Evolutionary conservation across 495 filamentous ascomycete species (phyloP).

Genomic region (Usnea hakonensis): DNA sequence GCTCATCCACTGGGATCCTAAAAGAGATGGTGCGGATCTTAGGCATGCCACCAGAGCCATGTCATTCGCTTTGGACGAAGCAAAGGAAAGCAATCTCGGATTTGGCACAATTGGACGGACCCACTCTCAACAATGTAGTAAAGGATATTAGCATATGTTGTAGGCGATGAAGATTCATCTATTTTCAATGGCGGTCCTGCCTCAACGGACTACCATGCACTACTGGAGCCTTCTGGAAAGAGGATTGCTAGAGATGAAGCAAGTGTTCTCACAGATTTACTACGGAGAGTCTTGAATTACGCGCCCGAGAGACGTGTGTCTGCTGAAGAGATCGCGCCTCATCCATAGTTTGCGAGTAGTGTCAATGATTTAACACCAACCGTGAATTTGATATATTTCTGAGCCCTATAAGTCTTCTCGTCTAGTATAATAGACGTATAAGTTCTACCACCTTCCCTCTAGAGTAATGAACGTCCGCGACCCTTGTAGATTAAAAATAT

Average conservation of each 20-base stretch:
- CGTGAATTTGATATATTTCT: too few species aligned
- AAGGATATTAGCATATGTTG: not conserved
- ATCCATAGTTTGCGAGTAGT: not conserved
- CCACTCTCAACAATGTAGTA: not conserved
- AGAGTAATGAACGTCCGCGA: too few species aligned
- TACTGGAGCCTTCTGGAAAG: not conserved
- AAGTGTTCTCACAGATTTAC: not conserved
- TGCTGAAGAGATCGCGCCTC: not conserved
- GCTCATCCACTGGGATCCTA: conserved; percentile 5
- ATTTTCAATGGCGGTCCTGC: not conserved
- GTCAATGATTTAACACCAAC: not conserved
- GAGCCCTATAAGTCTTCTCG: too few species aligned
- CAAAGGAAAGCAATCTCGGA: not conserved
- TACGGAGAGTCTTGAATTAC: not conserved
- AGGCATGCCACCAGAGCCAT: not conserved
- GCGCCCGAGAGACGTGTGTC: not conserved
- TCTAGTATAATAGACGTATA: too few species aligned
- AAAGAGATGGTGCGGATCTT: conserved; percentile 9
- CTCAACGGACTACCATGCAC: not conserved
- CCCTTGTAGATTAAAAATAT: too few species aligned
- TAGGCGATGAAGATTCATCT: conserved; percentile 1
- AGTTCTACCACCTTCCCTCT: too few species aligned
- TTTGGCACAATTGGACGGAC: not conserved
- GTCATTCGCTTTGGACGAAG: not conserved
- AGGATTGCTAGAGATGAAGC: not conserved